phyloP scores from a whole-genome alignment of 805 yeast species.

The Ogataea paradorogensis region DNA sequence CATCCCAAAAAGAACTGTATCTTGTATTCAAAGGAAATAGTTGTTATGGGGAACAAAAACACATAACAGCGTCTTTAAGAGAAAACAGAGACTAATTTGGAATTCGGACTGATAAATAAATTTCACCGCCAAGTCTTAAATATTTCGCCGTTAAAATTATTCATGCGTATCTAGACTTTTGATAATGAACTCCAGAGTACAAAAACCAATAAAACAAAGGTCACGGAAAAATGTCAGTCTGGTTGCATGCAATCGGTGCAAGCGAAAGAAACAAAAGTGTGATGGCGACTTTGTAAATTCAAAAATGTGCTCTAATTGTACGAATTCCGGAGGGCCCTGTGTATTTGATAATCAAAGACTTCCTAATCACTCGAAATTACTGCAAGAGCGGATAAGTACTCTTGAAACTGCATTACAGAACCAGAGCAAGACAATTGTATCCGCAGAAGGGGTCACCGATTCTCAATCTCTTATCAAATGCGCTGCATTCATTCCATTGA shows the following conservation, averaged over 20 bases:
- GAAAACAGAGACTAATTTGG: too few species aligned
- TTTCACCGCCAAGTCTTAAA: too few species aligned
- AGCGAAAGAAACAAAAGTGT: conserved; percentile 14
- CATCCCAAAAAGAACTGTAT: too few species aligned
- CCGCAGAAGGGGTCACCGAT: background rate
- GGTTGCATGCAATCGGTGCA: conserved; percentile 15
- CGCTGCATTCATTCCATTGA: conserved; percentile 16
- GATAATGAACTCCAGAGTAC: background rate
- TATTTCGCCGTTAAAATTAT: too few species aligned
- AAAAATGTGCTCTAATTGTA: conserved; percentile 8
- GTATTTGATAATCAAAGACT: conserved; percentile 7
- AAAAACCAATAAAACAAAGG: background rate
- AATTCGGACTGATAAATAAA: too few species aligned
- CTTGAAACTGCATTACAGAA: conserved; percentile 4
- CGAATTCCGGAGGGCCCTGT: conserved; percentile 8
- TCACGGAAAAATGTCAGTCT: background rate
- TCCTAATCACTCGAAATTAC: conserved; percentile 7
- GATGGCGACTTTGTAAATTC: conserved; percentile 6
- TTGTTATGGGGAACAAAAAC: too few species aligned
- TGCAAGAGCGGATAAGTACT: conserved; percentile 8
- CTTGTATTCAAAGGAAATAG: too few species aligned
- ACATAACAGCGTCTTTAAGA: too few species aligned
- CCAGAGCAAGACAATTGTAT: background rate
- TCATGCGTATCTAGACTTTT: too few species aligned
- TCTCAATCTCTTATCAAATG: conserved; percentile 11